Base-by-base conservation (phyloP, 2,329 filamentous ascomycete species). In the Ilyonectria sp. region DNA sequence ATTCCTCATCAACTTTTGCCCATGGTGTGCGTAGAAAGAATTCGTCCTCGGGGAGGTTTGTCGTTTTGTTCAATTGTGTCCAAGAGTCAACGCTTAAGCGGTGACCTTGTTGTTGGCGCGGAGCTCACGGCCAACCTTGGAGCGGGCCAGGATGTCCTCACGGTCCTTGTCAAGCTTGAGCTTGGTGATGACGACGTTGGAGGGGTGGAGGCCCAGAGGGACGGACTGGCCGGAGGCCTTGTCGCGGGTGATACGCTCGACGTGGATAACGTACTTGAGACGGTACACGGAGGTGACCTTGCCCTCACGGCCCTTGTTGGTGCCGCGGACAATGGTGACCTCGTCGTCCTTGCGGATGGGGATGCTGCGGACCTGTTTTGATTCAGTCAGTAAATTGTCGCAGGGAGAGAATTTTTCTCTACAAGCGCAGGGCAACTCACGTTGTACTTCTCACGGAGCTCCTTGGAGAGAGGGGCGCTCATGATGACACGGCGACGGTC, bases 391-490 rank as follows among this genome's bases (percentile, higher is more conserved):
- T 9, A 11, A 6, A 43, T 11, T 26, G 53, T n/a, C 26, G 17
- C 3, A 1, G 1, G 6, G 50, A 26, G 23, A 17, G 3, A 19
- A 4, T 15, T n/a, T 6, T 60, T 4, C n/a, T 35, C 31, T 6
- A 26, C 26, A 26, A n/a, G 26, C 15, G 47, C 8, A 10, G 1
- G 6, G n/a, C 37, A 64, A 83, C 93, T 77, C 90, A 98, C 96
- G 86, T 97, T 97, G 93, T 99, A 93, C 92, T 99, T 96, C 87
- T 97, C 95, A 83, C 94, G 92, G 83, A 99, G 91, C 89, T 99
- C 96, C 90, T 97, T 97, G 89, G 90, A 93, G 78, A 98, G 90
- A 80, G 94, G 93, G 78, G 96, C 95, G 88, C 93, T 95, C 95
- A 99, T 98, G 89, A 97, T 97, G 80, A 92, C 90, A 84, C 96